A percentile compares a stretch with the other conserved stretches of the same genome.
These are phyloP conservation scores for Xylariomycetidae sp. DNA, from an alignment of 2,329 filamentous ascomycete genomes.

Conservation along the genomic window DNA sequence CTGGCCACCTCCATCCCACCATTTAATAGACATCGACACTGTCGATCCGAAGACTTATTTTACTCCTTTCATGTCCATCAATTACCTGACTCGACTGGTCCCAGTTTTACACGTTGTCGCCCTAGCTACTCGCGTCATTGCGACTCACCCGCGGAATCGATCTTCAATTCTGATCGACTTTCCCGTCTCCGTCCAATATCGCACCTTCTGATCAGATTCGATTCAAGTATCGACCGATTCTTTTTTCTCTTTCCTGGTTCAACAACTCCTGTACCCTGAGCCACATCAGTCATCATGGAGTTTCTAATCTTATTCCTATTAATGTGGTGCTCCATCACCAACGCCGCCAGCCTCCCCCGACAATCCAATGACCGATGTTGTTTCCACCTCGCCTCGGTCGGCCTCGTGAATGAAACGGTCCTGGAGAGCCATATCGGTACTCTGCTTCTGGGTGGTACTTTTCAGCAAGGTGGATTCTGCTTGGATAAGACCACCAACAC, in stretches of 20 bases:
- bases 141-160: constrained; percentile 5
- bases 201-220: neutral
- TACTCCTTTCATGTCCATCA: too few relatives aligned
- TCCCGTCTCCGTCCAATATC: constrained; percentile 2
- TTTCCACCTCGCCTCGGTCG: constrained; percentile 22
- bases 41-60: too few relatives aligned
- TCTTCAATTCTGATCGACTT: constrained; percentile 7
- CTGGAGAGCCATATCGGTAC: constrained; percentile 20
- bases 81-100: too few relatives aligned
- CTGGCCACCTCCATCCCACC: too few relatives aligned
- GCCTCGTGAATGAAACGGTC: constrained; percentile 17
- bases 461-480: constrained; percentile 24
- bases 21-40: too few relatives aligned
- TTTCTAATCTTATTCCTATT: constrained; percentile 10
- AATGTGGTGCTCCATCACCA: constrained; percentile 8
- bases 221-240: too few relatives aligned
- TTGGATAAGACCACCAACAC: constrained; percentile 17
- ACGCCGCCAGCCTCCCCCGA: constrained; percentile 10
- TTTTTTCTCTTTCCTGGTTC: neutral
- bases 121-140: constrained; percentile 14
- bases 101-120: too few relatives aligned
- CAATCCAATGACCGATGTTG: constrained; percentile 17
- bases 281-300: constrained; percentile 13
- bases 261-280: neutral
- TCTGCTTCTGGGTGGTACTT: constrained; percentile 20